A percentile compares a stretch with the other conserved stretches of the same genome.
Conservation (phyloP, 2,329 filamentous ascomycete species). For the Aureobasidium mangrovei region DNA sequence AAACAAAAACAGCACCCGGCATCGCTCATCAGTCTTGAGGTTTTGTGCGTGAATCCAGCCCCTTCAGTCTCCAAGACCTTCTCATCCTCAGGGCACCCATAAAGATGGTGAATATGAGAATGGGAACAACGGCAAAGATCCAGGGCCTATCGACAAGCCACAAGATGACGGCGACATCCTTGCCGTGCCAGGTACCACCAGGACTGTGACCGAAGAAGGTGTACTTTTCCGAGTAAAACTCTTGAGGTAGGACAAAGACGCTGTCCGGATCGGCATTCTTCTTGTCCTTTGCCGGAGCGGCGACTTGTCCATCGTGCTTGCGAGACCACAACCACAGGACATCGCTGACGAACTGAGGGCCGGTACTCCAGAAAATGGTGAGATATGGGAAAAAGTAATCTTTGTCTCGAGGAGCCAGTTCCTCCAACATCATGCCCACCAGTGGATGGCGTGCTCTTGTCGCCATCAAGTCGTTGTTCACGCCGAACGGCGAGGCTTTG, state of each 20-base stretch:
- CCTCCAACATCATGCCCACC: slow-evolving; percentile 19
- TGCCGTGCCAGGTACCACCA: slow-evolving; percentile 27
- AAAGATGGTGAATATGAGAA: not conserved
- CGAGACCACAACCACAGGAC: slow-evolving; percentile 22
- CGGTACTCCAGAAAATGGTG: slow-evolving; percentile 26
- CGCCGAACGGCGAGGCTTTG: slow-evolving; percentile 60
- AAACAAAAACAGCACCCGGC: too few relatives aligned
- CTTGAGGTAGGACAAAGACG: slow-evolving; percentile 21
- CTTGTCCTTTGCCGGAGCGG: not conserved
- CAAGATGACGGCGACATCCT: slow-evolving; percentile 23
- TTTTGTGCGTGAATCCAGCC: too few relatives aligned
- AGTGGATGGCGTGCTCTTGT: slow-evolving; percentile 20
- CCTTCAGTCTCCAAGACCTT: too few relatives aligned
- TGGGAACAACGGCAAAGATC: not conserved
- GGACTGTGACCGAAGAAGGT: slow-evolving; percentile 27
- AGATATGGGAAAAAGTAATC: slow-evolving; percentile 18
- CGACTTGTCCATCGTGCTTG: not conserved
- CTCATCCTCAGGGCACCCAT: too few relatives aligned
- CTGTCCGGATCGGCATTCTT: not conserved
- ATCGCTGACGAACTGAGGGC: slow-evolving; percentile 24
- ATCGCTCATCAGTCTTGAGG: too few relatives aligned
- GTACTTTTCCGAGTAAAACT: slow-evolving; percentile 25
- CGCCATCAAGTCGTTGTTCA: slow-evolving; percentile 68
- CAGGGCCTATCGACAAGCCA: slow-evolving; percentile 21
- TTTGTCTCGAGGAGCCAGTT: slow-evolving; percentile 16